Evolutionary conservation across 257 asterid species (phyloP), one percentile per base, ranked within the genome.

Genomic region (Thymus mandschuricus): DNA sequence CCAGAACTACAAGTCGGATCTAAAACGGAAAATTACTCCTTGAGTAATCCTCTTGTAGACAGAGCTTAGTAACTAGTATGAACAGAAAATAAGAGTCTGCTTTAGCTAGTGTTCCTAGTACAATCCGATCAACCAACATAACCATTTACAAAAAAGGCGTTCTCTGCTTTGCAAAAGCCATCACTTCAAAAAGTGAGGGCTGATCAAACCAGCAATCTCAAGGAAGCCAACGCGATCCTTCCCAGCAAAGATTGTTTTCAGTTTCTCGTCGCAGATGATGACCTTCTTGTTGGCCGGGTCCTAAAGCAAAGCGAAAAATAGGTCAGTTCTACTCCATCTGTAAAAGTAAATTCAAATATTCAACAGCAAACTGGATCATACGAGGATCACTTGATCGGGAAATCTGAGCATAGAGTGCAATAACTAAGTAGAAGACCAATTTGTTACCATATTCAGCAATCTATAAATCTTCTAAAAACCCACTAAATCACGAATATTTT

Each of bases 181-280:
- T 86, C 82, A 85, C 72, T 93, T 91, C 1, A 84, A 86, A 78
- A 95, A 88, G 85, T 92, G 98, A 2, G 99, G 98, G 66, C 64
- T 89, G 40, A 92, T 84, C 88, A 92, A 78, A 43, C 98, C 93
- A 8, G 99, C 98, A 75, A 92, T 88, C 86, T 95, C 97, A 58
- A 95, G 97, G 75, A 95, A 95, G 66, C 97, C 98, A 29, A 95
- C 94, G 0, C 86, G 89, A 12, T 88, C 98, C 81, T 59, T 87
- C 46, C 89, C 97, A 15, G 63, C 88, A n/a, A 95, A 89, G 10
- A 92, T 86, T 9, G 50, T 80, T 85, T 95, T 95, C 88, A 95
- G 90, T 71, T 92, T 80, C 83, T 89, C 99, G 51, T 95, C 99
- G 60, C 98, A 95, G 68, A 92, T 41, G 54, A 94, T 88, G 50